Conservation (phyloP, 345 rosid genomes). For the Punica granatum region DNA sequence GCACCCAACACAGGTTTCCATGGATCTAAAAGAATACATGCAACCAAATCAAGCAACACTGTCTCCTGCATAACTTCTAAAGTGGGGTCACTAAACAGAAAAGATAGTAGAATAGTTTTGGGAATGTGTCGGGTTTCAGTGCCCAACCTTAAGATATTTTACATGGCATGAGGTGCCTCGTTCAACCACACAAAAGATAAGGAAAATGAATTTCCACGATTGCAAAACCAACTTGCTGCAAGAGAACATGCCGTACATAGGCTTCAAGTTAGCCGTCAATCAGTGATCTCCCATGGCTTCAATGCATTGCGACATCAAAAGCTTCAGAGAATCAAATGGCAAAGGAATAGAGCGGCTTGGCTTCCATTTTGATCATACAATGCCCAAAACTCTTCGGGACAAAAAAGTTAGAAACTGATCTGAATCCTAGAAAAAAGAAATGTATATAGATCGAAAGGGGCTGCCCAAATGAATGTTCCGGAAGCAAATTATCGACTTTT, state of each 20-base stretch:
- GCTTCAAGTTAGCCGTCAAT: not conserved
- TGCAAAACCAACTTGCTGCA: no score
- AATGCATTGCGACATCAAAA: constrained; percentile 5
- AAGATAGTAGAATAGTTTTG: no score
- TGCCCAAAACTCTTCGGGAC: not conserved
- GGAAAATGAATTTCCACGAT: no score
- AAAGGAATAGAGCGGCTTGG: not conserved
- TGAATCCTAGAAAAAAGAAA: not conserved
- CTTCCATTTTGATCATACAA: not conserved
- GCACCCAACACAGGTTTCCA: no score
- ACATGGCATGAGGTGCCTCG: no score
- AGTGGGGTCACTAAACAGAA: no score
- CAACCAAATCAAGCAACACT: no score
- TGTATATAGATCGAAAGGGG: not conserved
- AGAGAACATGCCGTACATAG: not conserved
- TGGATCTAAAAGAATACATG: no score
- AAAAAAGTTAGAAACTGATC: not conserved
- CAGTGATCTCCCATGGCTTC: not conserved
- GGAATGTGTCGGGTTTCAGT: no score
- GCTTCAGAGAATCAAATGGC: not conserved
- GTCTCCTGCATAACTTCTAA: no score
- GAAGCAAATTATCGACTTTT: not conserved
- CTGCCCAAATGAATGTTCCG: not conserved
- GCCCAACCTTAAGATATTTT: no score
- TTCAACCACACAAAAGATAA: no score